Evolutionary conservation across 2,329 filamentous ascomycete species (phyloP).

Genomic region (Anthostomella pinea): DNA sequence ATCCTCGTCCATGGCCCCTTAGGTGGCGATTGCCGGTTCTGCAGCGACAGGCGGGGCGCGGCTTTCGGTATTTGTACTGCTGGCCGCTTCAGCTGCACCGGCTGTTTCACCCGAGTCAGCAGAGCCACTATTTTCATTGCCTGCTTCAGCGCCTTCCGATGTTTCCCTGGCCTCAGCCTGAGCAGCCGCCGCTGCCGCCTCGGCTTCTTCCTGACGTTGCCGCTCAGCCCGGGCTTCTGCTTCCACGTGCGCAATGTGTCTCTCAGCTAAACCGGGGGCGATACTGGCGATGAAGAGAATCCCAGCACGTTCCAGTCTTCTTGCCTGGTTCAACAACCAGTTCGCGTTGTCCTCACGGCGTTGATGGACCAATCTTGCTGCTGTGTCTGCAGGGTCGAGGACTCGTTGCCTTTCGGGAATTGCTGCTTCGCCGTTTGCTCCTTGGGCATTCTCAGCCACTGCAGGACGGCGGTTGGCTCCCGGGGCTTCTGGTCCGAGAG

Average conservation of each 20-base stretch:
- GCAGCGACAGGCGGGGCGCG: neutral
- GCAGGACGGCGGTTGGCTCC: conserved; percentile 24
- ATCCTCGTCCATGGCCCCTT: too few relatives aligned
- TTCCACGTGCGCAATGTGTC: conserved; percentile 59
- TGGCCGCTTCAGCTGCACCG: neutral
- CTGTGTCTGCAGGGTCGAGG: conserved; percentile 47
- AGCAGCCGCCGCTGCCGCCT: conserved; percentile 33
- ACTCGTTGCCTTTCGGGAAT: conserved; percentile 26
- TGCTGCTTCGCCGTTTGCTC: conserved; percentile 22
- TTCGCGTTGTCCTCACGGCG: conserved; percentile 43
- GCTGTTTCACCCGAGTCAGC: conserved; percentile 2
- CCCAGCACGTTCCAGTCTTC: conserved; percentile 56
- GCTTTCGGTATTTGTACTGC: neutral
- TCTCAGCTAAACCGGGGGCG: conserved; percentile 62
- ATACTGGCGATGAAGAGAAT: conserved; percentile 65
- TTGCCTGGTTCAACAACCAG: conserved; percentile 49
- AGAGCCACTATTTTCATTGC: conserved; percentile 4
- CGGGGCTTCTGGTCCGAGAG: conserved; percentile 40
- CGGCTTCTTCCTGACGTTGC: conserved; percentile 42
- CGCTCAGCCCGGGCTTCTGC: conserved; percentile 47
- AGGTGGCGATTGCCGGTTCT: neutral
- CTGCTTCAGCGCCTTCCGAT: conserved; percentile 7
- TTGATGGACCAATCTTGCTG: conserved; percentile 51
- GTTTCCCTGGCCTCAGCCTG: conserved; percentile 4
- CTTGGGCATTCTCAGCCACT: conserved; percentile 29